Base-by-base conservation (phyloP, 768 basidiomycete species). In the Suillus brevipes region DNA sequence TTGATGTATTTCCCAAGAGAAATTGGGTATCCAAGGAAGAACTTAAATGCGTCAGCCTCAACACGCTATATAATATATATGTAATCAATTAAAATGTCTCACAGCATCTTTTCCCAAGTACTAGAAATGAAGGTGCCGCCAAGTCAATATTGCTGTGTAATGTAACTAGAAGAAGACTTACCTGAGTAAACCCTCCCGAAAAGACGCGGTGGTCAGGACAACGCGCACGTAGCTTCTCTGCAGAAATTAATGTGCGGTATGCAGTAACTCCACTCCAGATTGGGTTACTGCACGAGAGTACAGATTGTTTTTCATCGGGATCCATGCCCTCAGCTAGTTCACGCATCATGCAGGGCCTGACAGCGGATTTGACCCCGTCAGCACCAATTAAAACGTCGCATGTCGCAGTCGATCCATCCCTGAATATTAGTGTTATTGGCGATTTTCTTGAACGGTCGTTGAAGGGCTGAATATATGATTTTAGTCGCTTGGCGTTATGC, bases 361-460 rank as follows among this genome's bases (percentile, higher is more conserved):
- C 84, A 64, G 78, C 79, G 37, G 87, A 89, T 75, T 85, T 86
- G 65, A 90, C 65, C 5, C 89, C 89, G 67, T 90, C 89, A n/a
- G 88, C 88, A 43, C 89, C 89, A 61, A 90, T 74, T 31, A 92
- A 83, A 13, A 90, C 71, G 71, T 91, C 89, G 70, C 88, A 90
- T 28, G 79, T 78, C 6, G 86, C 79, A 13, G 77, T 81, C 16
- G 86, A 79, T 49, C 87, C 88, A 69, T 91, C 90, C 66, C 84
- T 77, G 71, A 91, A 92, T 25, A 78, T 69, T 64, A 92, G 76
- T 36, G 74, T 79, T 67, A 88, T 80, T 1, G 65, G 66, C 9
- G 69, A 65, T 25, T 31, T 65, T 20, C 6, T 36, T 13, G 64
- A 56, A 23, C 76, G 74, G 2, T 78, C 79, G 8, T 9, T 52